Evolutionary conservation across 306 rosid species (phyloP).

Genomic region (Quercus robur): DNA sequence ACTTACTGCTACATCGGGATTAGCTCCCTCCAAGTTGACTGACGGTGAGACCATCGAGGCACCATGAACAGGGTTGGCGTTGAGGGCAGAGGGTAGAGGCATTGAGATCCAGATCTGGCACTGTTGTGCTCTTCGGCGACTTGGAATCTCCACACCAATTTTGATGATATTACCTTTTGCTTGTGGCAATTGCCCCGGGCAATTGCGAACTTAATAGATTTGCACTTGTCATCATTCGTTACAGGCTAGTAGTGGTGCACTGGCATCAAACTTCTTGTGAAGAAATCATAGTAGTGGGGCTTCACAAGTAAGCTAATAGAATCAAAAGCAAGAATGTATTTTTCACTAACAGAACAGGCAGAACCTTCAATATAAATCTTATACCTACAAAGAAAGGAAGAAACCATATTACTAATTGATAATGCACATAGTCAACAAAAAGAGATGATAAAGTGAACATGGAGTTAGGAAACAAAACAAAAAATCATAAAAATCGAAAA

Average conservation of each 20-base stretch:
- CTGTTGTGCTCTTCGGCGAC: too few species aligned
- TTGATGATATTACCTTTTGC: slow-evolving; percentile 36
- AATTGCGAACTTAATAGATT: slow-evolving; percentile 78
- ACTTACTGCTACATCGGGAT: too few species aligned
- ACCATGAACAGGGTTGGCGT: too few species aligned
- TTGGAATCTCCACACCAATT: too few species aligned
- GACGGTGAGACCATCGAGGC: too few species aligned
- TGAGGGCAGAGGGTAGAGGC: too few species aligned
- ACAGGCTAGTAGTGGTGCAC: slow-evolving; percentile 89
- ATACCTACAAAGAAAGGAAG: slow-evolving; percentile 42
- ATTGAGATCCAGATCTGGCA: too few species aligned
- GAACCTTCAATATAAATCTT: slow-evolving; percentile 94
- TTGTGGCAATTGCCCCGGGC: slow-evolving; percentile 83
- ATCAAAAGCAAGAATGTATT: slow-evolving; percentile 88
- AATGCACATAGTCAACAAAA: not conserved
- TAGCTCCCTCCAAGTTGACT: too few species aligned
- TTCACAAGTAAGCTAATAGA: slow-evolving; percentile 69
- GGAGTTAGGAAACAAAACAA: not conserved
- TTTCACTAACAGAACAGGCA: slow-evolving; percentile 96
- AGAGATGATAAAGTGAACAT: not conserved
- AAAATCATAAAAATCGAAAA: not conserved
- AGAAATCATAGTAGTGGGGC: slow-evolving; percentile 82
- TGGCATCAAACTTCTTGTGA: slow-evolving; percentile 72
- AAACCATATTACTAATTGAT: not conserved
- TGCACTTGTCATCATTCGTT: slow-evolving; percentile 71